Conservation (phyloP, 441 rosid species). For the Adansonia rubrostipa region DNA sequence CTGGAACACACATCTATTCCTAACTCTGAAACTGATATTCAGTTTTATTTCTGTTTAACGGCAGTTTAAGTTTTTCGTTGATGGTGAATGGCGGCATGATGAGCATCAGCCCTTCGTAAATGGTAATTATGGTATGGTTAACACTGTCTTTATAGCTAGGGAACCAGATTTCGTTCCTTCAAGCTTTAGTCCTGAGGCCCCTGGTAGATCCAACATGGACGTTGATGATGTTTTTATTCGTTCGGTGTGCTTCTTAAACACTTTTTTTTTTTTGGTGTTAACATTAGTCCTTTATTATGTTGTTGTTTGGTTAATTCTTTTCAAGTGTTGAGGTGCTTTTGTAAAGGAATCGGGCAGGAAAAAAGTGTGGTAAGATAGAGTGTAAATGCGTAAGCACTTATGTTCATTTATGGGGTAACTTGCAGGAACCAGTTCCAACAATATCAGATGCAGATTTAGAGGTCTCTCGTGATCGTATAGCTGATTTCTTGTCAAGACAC, state of each 20-base stretch:
- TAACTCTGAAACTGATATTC: conserved; percentile 27
- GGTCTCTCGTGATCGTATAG: conserved; percentile 63
- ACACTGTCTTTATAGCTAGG: conserved; percentile 56
- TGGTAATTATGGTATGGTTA: conserved; percentile 68
- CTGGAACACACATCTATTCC: background rate
- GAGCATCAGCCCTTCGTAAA: conserved; percentile 61
- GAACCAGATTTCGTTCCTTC: conserved; percentile 51
- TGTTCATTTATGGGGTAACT: background rate
- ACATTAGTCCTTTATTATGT: no score
- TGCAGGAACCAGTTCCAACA: conserved; percentile 43
- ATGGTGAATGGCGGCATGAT: conserved; percentile 73
- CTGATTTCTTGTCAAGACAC: conserved; percentile 58
- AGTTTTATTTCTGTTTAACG: conserved; percentile 30
- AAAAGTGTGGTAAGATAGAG: no score
- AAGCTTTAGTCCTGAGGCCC: conserved; percentile 42
- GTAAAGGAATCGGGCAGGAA: background rate
- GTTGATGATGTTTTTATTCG: conserved; percentile 60
- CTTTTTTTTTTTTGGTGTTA: no score
- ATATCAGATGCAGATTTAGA: conserved; percentile 59
- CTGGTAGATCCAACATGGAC: conserved; percentile 67
- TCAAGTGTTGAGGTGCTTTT: background rate
- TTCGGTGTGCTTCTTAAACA: conserved; percentile 43
- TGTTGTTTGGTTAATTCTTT: no score
- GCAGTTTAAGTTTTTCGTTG: conserved; percentile 77
- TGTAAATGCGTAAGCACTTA: conserved; percentile 1